These are phyloP conservation scores for Selaginella tamariscina DNA, from an alignment of 75 land plant species.

Conservation along the genomic window DNA sequence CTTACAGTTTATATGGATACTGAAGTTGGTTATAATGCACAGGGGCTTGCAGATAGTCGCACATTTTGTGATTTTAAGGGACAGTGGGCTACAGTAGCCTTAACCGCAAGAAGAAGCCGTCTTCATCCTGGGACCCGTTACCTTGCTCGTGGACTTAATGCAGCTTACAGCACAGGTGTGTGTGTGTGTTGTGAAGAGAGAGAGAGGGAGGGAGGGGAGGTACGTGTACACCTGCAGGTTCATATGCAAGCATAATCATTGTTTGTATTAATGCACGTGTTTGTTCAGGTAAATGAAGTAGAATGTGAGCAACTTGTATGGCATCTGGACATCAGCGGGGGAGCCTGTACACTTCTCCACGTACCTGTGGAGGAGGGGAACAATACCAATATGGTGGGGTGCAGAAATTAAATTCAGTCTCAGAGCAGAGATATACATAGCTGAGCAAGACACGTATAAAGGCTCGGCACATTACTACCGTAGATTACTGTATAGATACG, in stretches of 20 bases:
- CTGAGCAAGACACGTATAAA: conserved; percentile 60
- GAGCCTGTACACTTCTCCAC: conserved; percentile 56
- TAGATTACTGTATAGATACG: conserved; percentile 61
- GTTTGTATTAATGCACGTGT: background rate
- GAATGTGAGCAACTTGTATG: conserved; percentile 98
- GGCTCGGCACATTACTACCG: conserved; percentile 62
- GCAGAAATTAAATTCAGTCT: conserved; percentile 86
- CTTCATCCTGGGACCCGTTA: conserved; percentile 99
- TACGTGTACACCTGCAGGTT: background rate
- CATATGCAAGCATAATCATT: background rate
- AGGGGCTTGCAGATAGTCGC: conserved; percentile 92
- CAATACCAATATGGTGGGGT: conserved; percentile 99
- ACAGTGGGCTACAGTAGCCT: conserved; percentile 53
- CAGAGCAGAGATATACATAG: conserved; percentile 92
- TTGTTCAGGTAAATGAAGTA: conserved; percentile 85
- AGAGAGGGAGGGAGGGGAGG: too few relatives aligned
- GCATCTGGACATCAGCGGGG: conserved; percentile 34
- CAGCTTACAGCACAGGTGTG: conserved; percentile 82
- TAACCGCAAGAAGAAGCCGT: conserved; percentile 83
- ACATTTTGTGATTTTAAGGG: conserved; percentile 57
- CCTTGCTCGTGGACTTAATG: conserved; percentile 89
- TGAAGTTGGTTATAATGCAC: conserved; percentile 1
- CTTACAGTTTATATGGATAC: background rate
- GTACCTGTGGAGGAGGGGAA: conserved; percentile 92
- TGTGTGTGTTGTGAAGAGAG: too few relatives aligned